These are phyloP conservation scores for Apiotrichum siamense DNA, from an alignment of 1,284 basidiomycete genomes.

Conservation along the genomic window DNA sequence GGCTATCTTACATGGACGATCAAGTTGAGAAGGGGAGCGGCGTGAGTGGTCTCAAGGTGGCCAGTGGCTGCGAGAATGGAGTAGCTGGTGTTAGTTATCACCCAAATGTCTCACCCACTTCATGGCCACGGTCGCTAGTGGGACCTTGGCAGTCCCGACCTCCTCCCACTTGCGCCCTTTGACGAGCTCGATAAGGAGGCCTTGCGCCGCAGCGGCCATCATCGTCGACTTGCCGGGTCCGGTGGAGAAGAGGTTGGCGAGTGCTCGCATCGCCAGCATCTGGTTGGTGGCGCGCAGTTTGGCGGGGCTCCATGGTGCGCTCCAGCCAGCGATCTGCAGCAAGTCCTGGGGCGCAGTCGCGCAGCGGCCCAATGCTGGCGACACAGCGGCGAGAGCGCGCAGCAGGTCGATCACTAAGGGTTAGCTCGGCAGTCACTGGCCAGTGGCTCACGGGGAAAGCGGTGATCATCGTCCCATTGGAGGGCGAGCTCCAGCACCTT, in stretches of 20 bases:
- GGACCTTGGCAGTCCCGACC: slow-evolving; percentile 31
- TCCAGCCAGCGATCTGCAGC: slow-evolving; percentile 67
- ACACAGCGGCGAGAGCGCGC: slow-evolving; percentile 67
- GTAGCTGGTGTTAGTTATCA: slow-evolving; percentile 33
- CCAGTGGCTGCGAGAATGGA: slow-evolving; percentile 47
- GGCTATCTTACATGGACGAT: slow-evolving; percentile 18
- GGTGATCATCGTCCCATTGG: slow-evolving; percentile 70
- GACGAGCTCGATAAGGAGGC: slow-evolving; percentile 54
- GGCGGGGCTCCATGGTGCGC: slow-evolving; percentile 51
- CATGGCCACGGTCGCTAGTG: slow-evolving; percentile 38
- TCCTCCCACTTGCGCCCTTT: slow-evolving; percentile 22
- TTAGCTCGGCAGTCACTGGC: background rate
- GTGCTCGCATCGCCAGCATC: slow-evolving; percentile 70
- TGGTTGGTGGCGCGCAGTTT: slow-evolving; percentile 80
- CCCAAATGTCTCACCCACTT: slow-evolving; percentile 31
- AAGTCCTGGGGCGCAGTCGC: slow-evolving; percentile 54
- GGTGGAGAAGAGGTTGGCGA: slow-evolving; percentile 67
- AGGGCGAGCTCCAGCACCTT: slow-evolving; percentile 61
- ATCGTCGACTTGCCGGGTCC: slow-evolving; percentile 50
- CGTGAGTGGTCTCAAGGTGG: slow-evolving; percentile 27
- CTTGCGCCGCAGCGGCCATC: slow-evolving; percentile 53
- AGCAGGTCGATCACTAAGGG: slow-evolving; percentile 74
- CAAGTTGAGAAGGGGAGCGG: slow-evolving; percentile 24
- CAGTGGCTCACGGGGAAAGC: slow-evolving; percentile 67
- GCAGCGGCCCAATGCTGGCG: slow-evolving; percentile 52